Percentiles rank a stretch among this genome's conserved stretches.
Conservation (phyloP, 352 stramenopile species). For the Phytophthora pini region DNA sequence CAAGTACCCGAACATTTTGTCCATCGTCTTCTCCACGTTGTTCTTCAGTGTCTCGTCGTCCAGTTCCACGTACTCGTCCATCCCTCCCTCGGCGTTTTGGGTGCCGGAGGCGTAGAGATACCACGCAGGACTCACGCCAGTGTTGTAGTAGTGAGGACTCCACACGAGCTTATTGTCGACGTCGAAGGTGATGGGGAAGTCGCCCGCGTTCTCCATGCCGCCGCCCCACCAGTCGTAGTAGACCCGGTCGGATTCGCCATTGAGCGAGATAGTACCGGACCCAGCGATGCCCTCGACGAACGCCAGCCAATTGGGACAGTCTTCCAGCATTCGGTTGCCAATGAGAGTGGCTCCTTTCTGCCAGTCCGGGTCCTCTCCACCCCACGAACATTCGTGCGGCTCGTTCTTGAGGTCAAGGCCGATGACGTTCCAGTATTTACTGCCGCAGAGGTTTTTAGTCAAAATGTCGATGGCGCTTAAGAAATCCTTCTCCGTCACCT, state of each 20-base stretch:
- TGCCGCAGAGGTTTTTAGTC: conserved; percentile 54
- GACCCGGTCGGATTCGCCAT: conserved; percentile 17
- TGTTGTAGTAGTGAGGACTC: conserved; percentile 80
- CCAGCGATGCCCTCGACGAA: conserved; percentile 71
- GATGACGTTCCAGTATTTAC: conserved; percentile 73
- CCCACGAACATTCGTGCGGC: conserved; percentile 61
- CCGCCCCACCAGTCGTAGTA: conserved; percentile 80
- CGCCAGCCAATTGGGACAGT: conserved; percentile 66
- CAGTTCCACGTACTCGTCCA: conserved; percentile 48
- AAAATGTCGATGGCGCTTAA: conserved; percentile 61
- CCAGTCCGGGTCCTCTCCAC: conserved; percentile 49
- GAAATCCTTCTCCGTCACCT: conserved; percentile 62
- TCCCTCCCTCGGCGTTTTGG: conserved; percentile 16
- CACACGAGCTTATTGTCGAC: conserved; percentile 68
- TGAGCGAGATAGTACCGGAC: conserved; percentile 40
- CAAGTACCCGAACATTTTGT: conserved; percentile 75
- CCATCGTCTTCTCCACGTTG: conserved; percentile 65
- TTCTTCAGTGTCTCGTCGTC: conserved; percentile 46
- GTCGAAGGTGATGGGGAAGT: conserved; percentile 45
- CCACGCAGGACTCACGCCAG: conserved; percentile 58
- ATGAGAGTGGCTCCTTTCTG: conserved; percentile 63
- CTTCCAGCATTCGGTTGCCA: conserved; percentile 64
- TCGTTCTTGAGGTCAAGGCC: conserved; percentile 79
- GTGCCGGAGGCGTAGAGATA: conserved; percentile 64
- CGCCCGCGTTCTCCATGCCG: conserved; percentile 50